phyloP scores from a whole-genome alignment of 352 stramenopile genomes.

The Pythium folliculosum region DNA sequence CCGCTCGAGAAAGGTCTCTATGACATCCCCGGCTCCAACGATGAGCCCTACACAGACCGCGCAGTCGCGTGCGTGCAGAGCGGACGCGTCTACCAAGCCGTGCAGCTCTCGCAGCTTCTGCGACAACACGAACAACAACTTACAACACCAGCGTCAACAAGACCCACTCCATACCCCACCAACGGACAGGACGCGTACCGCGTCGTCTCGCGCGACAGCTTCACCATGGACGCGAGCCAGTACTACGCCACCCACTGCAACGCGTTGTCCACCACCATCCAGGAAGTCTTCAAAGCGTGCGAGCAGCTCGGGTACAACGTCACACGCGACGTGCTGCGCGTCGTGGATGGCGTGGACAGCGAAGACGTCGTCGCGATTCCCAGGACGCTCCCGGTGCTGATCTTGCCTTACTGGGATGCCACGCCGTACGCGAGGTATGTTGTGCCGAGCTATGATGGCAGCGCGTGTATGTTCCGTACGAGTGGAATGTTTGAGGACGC shows the following conservation, averaged over 20 bases:
- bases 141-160: too few relatives aligned
- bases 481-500: neutral
- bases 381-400: conserved; percentile 33
- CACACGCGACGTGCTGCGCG: conserved; percentile 8
- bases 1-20: conserved; percentile 6
- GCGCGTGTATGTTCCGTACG: conserved; percentile 39
- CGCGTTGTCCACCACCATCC: too few relatives aligned
- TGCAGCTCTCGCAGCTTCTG: conserved; percentile 21
- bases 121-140: too few relatives aligned
- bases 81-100: conserved; percentile 33
- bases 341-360: conserved; percentile 17
- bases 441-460: conserved; percentile 37
- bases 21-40: conserved; percentile 31
- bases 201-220: too few relatives aligned
- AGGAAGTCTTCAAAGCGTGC: too few relatives aligned
- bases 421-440: conserved; percentile 27
- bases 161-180: too few relatives aligned
- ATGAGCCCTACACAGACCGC: conserved; percentile 47
- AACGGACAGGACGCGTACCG: too few relatives aligned
- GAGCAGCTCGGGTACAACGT: conserved; percentile 29
- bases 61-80: conserved; percentile 38
- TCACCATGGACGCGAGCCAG: too few relatives aligned
- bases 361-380: conserved; percentile 27
- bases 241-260: too few relatives aligned
- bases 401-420: conserved; percentile 46